Base-by-base conservation (phyloP, 2,329 filamentous ascomycete species). In the Falciphora oryzae region DNA sequence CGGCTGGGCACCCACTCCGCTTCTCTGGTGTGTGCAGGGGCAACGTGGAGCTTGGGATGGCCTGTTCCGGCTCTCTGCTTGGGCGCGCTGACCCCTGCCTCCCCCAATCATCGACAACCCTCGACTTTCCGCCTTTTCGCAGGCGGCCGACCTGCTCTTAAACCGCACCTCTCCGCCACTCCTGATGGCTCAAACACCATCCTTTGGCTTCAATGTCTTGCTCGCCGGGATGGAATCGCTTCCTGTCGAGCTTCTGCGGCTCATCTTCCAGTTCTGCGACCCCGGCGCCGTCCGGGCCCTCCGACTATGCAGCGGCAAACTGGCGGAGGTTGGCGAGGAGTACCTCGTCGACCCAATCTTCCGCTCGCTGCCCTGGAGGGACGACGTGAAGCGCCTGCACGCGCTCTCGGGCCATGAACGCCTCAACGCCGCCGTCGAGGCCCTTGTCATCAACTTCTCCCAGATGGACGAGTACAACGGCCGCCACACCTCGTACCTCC, bases 391-490 rank as follows among this genome's bases (percentile, higher is more conserved):
- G 59, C 75, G 79, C 22, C 74, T 84, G 27, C 74, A 78, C 65
- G 73, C 72, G 61, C 80, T 84, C 65, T 78, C 81, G 22, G 70
- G 71, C 63, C 75, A 81, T 66, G 74, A 77, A 56, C 77, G 75
- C 7, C 76, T 82, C 38, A 75, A 77, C 62, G 70, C 70, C 58
- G 75, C 73, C 65, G 78, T 83, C 70, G 73, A 74, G 32, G 75
- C 77, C 27, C 70, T 82, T 66, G 78, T 76, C 65, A 76, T 83
- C 69, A 81, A 81, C 69, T 75, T 83, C 63, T 73, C 78, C 65
- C 75, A 78, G 61, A 68, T 80, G 58, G 74, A 78, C 67, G 75
- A 76, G 65, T 77, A 78, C 64, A 75, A 75, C 66, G 76, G 75
- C 65, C 74, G 75, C 65, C 73, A 76, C 65, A 68, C 71, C 27